Evolutionary conservation across 495 filamentous ascomycete genomes (phyloP).

Genomic region (Neurospora discreta): DNA sequence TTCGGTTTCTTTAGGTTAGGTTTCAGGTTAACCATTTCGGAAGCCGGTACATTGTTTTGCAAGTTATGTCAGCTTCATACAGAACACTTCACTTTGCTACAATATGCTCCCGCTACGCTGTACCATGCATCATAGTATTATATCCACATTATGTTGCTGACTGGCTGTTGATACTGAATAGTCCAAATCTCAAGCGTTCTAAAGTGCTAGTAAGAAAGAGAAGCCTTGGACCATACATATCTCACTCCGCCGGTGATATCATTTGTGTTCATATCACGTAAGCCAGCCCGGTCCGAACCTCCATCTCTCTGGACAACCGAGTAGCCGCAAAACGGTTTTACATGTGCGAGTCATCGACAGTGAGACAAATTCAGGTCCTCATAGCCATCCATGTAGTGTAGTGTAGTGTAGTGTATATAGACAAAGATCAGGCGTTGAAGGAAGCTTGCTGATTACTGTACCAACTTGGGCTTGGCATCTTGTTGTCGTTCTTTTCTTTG

Average conservation of each 20-base stretch:
- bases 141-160: no score
- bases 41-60: neutral
- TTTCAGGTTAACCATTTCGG: neutral
- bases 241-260: no score
- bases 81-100: neutral
- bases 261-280: no score
- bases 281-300: no score
- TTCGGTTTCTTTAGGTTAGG: neutral
- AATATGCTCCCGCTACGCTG: no score
- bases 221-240: neutral
- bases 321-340: neutral
- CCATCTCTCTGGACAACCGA: neutral
- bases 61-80: neutral
- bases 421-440: neutral
- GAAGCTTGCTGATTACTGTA: neutral
- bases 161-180: no score
- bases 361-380: neutral
- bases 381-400: neutral
- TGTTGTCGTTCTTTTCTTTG: neutral
- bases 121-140: no score
- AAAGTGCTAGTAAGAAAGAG: neutral
- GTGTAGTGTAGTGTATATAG: no score
- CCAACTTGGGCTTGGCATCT: neutral
- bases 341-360: neutral
- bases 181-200: no score